Conservation (phyloP, 192 early-diverging fungal genomes). For the Coemansia pectinata region DNA sequence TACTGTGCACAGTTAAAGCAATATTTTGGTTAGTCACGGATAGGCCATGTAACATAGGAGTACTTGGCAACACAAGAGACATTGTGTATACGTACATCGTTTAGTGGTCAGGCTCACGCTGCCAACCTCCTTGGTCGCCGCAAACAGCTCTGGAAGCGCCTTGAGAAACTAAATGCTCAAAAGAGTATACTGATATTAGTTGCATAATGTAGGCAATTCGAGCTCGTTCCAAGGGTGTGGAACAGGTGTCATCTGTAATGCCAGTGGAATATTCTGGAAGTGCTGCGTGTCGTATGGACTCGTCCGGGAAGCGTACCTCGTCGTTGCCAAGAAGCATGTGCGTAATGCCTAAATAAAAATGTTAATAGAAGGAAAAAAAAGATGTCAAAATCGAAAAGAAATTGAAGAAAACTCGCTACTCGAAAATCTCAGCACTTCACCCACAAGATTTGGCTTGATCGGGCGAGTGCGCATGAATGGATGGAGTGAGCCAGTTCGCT, state of each 20-base stretch:
- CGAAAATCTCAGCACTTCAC: not conserved
- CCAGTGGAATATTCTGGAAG: not conserved
- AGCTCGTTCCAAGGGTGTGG: not conserved
- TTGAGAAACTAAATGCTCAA: slow-evolving; percentile 38
- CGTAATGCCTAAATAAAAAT: not conserved
- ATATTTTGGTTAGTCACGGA: not conserved
- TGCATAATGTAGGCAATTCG: not conserved
- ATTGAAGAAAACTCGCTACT: not conserved
- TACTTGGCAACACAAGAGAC: not conserved
- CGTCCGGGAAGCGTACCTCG: slow-evolving; percentile 15
- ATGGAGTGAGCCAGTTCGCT: not conserved
- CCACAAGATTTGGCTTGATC: slow-evolving; percentile 1
- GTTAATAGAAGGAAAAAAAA: not conserved
- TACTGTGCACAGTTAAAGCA: not conserved
- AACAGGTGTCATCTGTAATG: not conserved
- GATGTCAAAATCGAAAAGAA: slow-evolving; percentile 6
- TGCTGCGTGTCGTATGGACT: not conserved
- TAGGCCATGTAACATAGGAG: not conserved
- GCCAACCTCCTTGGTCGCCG: slow-evolving; percentile 37
- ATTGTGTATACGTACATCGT: slow-evolving; percentile 26
- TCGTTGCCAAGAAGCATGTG: slow-evolving; percentile 39
- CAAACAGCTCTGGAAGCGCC: slow-evolving; percentile 37
- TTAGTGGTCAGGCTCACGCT: slow-evolving; percentile 37
- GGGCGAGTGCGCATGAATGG: not conserved
- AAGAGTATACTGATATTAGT: not conserved